Evolutionary conservation across 495 filamentous ascomycete genomes (phyloP), one percentile per base, ranked within the genome.

Genomic region (Trichoderma virens): DNA sequence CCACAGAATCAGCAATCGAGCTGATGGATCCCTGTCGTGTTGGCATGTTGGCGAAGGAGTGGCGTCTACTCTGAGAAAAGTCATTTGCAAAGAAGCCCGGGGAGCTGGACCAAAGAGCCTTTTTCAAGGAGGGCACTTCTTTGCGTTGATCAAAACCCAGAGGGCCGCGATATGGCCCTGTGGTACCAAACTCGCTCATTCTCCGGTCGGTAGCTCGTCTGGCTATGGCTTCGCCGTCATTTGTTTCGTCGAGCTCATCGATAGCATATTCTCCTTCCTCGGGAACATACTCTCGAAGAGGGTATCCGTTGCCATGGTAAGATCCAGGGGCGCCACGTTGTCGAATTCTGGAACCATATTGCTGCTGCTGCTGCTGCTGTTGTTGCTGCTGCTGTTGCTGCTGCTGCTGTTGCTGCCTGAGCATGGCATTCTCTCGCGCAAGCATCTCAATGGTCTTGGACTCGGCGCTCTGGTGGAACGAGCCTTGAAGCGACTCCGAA

Each of bases 1-100:
- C 73, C 11, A 76, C 74, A 5, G 79, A 73, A 39, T 91, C 88
- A 47, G 80, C 79, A 61, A 82, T 74, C 25, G 88, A 88, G 63
- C 86, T 80, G 62, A 91, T 81, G 3, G 90, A 92, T 13, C 77
- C 78, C 67, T 91, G 87, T 34, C 90, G 79, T 39, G 86, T 85
- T 2, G 75, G 75, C 31, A 82, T 77, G 70, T 93, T 90, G n/a
- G 92, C 93, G 73, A 98, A 96, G n/a, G 94, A 98, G 75, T 98
- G 94, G 3, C 94, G 88, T 60, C 94, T 86, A 70, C 93, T 97
- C 67, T 97, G 92, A 32, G 90, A 85, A 20, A 87, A 78, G 62
- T 93, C 90, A 23, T 77, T 75, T 43, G 89, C 67, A 23, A 86
- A 87, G 70, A 95, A 96, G 0, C 89, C 90, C 25, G 92, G 85